Evolutionary conservation across 331 rosid genomes (phyloP), one percentile per base, ranked within the genome.

Genomic region (Acacia concinna): DNA sequence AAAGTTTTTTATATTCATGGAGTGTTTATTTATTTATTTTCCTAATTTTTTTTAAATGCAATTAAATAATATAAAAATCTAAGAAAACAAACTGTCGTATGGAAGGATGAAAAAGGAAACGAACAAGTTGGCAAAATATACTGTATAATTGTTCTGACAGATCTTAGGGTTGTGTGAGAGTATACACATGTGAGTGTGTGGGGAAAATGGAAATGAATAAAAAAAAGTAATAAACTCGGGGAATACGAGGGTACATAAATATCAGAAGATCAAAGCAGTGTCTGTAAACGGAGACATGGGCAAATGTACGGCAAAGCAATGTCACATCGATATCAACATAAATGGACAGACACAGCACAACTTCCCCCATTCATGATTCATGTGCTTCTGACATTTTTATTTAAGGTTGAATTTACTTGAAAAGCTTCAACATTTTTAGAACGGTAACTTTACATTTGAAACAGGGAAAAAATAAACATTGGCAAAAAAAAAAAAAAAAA

Each of bases 241-340:
- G 68, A 62, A 23, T 62, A 62, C 68, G 68, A 62, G 68, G 68
- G 68, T 30, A 30, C 68, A 62, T 1, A 62, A 62, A 30, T 13
- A 14, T 30, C 40, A 62, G 40, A 62, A 30, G 40, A 28, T 62
- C 67, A 62, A 40, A 30, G 40, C 3, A 13, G 38, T 14, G 3
- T 1, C 5, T 21, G 60, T 8, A 8, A 12, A 13, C 13, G 37
- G 11, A 60, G 37, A 60, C 67, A 20, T 13, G 37, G 38, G 10
- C 10, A 5, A 12, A 1, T 5, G 37, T 60, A 60, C 67, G 67
- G 67, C 8, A 28, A 28, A 13, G 37, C 37, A 14, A 28, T 0
- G 37, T 0, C 1, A 28, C 38, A 60, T 60, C 38, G 37, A 28
- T 60, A 28, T 60, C 67, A 60, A n/a, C 67, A 27, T 60, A 28